phyloP scores from a whole-genome alignment of 2,329 filamentous ascomycete species.

The Claviceps humidiphila region DNA sequence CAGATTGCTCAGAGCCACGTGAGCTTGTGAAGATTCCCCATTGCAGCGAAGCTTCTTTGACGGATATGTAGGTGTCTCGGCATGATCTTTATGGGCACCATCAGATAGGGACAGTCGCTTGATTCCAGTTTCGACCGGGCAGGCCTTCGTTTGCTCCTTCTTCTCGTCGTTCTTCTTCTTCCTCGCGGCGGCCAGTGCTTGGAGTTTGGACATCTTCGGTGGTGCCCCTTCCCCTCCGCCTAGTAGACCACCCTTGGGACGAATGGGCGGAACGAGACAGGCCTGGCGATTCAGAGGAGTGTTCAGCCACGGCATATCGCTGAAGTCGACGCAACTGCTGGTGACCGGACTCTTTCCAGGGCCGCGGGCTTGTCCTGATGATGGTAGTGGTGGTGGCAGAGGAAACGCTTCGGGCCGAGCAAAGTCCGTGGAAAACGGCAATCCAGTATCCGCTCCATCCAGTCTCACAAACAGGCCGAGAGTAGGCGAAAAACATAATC shows the following conservation, averaged over 20 bases:
- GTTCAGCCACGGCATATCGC: constrained; percentile 74
- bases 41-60: constrained; percentile 13
- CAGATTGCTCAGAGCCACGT: background rate
- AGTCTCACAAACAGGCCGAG: constrained; percentile 14
- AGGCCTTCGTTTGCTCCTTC: constrained; percentile 18
- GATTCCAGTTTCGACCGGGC: constrained; percentile 16
- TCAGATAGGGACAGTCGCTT: constrained; percentile 20
- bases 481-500: constrained; percentile 19
- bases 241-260: constrained; percentile 53
- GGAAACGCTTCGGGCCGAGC: constrained; percentile 1
- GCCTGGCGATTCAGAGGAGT: constrained; percentile 53
- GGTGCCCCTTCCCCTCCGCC: constrained; percentile 57
- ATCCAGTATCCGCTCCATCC: constrained; percentile 20
- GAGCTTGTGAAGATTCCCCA: background rate
- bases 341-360: background rate
- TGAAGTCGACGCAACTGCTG: constrained; percentile 41
- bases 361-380: background rate
- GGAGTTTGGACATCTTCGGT: constrained; percentile 75
- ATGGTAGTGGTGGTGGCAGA: background rate
- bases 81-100: constrained; percentile 17
- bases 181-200: constrained; percentile 73
- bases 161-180: constrained; percentile 69
- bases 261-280: constrained; percentile 45
- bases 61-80: constrained; percentile 5
- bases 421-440: constrained; percentile 5